Base-by-base conservation (phyloP, 2,329 filamentous ascomycete species). In the Fusarium sp. region DNA sequence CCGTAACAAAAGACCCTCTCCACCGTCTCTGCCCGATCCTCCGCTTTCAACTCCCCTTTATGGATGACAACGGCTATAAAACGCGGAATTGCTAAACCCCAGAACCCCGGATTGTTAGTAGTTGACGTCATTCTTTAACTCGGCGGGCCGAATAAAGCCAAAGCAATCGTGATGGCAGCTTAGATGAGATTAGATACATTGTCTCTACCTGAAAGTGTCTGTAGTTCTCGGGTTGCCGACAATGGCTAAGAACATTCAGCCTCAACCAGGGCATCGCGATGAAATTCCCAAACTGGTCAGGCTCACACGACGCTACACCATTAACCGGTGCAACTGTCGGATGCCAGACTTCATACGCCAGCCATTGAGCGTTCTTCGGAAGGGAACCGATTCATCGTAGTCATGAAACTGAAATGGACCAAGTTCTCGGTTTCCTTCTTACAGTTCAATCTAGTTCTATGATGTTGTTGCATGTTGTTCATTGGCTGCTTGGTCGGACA, bases 51-150 rank as follows among this genome's bases (percentile, higher is more conserved):
- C 53, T 61, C 50, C 53, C 51, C 39, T 58, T 55, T 56, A 42
- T 44, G 55, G 64, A 42, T 48, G 44, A 44, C 17, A 47, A 47
- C 11, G 18, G n/a, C 24, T 59, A 30, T 41, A 18, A 24, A 26
- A 57, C 48, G 45, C 60, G 18, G 30, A 55, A 28, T 47, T 28
- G 35, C 51, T 72, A 24, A 62, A 67, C 48, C 60, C 58, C 56
- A 53, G 47, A 28, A 53, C 41, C 48, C 66, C 66, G 42, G 57
- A 51, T 45, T 45, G 36, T 60, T 44, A 41, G 15, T n/a, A 9
- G 10, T 53, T 78, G 70, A 78, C 76, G 76, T 78, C 76, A 78
- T 59, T 17, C 18, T 50, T 50, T 32, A 17, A 47, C 38, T 47
- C 12, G 24, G 63, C 66, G 68, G 60, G 57, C 75, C 74, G 74